A percentile compares a stretch with the other conserved stretches of the same genome.
These are phyloP conservation scores for Noccaea bulbosa DNA, from an alignment of 345 rosid species.

Conservation along the genomic window DNA sequence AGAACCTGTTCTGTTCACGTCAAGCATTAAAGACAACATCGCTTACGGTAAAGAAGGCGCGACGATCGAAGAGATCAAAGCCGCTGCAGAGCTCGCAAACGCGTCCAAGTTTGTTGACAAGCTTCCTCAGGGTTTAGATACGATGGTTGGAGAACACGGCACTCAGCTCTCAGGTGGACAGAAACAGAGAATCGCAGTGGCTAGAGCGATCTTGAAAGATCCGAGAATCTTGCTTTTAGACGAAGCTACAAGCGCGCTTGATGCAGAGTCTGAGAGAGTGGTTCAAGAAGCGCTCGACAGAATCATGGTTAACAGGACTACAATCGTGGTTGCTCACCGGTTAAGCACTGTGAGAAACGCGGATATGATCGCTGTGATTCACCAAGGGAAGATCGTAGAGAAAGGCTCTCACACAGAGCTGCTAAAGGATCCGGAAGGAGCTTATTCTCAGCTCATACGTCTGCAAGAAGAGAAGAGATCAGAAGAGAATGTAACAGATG, in stretches of 20 bases:
- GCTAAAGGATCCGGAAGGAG: slow-evolving; percentile 73
- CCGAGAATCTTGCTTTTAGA: slow-evolving; percentile 71
- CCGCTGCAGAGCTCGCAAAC: slow-evolving; percentile 65
- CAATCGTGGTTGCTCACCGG: slow-evolving; percentile 66
- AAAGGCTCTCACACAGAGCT: slow-evolving; percentile 75
- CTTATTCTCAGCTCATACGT: slow-evolving; percentile 79
- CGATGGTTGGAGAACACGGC: slow-evolving; percentile 86
- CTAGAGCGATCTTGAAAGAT: slow-evolving; percentile 70
- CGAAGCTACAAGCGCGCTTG: slow-evolving; percentile 81
- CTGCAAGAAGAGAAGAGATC: slow-evolving; percentile 67
- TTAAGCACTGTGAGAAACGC: slow-evolving; percentile 63
- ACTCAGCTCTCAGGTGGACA: slow-evolving; percentile 84
- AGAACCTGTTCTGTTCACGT: slow-evolving; percentile 66
- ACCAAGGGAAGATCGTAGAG: slow-evolving; percentile 44
- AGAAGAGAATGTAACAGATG: slow-evolving; percentile 45
- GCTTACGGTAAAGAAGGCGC: slow-evolving; percentile 62
- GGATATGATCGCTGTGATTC: slow-evolving; percentile 60
- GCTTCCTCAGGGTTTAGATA: slow-evolving; percentile 73
- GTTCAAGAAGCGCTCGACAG: slow-evolving; percentile 70
- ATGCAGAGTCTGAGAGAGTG: slow-evolving; percentile 65
- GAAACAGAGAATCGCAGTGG: slow-evolving; percentile 78
- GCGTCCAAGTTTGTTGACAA: slow-evolving; percentile 63
- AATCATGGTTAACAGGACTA: slow-evolving; percentile 64
- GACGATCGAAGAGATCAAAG: slow-evolving; percentile 55
- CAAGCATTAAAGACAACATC: slow-evolving; percentile 66